Evolutionary conservation across 345 rosid genomes (phyloP).

Genomic region (Salix arbutifolia): DNA sequence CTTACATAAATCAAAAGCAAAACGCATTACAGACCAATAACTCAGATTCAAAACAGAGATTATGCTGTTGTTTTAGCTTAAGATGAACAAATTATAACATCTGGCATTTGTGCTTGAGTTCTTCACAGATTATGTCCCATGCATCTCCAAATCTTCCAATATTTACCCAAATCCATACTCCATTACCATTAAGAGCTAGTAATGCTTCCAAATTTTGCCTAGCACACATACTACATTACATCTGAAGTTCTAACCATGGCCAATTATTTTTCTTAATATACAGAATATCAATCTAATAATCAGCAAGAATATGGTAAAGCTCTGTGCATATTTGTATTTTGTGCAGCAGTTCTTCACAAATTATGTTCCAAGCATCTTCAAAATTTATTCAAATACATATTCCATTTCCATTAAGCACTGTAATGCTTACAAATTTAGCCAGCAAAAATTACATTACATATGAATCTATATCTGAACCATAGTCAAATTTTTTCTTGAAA

Average conservation of each 20-base stretch:
- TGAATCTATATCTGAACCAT: background rate
- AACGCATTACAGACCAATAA: background rate
- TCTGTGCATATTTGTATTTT: background rate
- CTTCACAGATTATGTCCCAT: background rate
- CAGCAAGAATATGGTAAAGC: background rate
- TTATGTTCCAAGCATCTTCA: background rate
- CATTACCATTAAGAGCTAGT: background rate
- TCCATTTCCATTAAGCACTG: background rate
- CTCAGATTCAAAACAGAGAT: background rate
- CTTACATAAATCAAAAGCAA: background rate
- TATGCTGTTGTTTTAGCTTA: background rate
- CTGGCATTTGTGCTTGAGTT: background rate
- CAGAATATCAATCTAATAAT: background rate
- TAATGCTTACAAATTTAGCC: background rate
- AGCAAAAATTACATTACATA: background rate
- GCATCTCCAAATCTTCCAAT: background rate
- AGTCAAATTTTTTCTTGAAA: background rate
- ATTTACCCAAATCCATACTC: background rate
- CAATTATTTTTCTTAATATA: background rate
- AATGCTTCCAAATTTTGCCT: background rate
- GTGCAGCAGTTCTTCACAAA: background rate
- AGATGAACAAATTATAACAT: background rate
- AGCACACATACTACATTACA: slow-evolving; percentile 1
- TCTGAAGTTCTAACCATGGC: background rate
- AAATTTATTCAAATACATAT: background rate